These are phyloP conservation scores for Coniferiporia weirii DNA, from an alignment of 1,284 basidiomycete genomes.

Conservation along the genomic window DNA sequence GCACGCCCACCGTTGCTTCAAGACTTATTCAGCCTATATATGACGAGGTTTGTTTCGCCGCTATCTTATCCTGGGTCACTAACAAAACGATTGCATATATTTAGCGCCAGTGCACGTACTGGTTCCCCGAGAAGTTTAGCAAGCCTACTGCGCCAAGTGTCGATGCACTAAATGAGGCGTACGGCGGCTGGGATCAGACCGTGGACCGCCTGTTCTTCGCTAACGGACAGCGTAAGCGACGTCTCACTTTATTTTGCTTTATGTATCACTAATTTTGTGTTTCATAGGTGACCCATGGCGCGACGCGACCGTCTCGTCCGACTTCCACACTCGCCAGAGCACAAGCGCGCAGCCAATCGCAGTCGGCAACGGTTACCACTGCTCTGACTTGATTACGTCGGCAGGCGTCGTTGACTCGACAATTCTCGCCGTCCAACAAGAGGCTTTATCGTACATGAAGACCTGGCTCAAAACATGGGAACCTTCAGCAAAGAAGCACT, in stretches of 20 bases:
- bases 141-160: conserved; percentile 36
- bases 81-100: not conserved
- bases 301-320: conserved; percentile 61
- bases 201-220: conserved; percentile 61
- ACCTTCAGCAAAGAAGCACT: not conserved
- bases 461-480: conserved; percentile 48
- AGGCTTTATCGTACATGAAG: conserved; percentile 40
- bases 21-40: conserved; percentile 55
- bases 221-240: conserved; percentile 52
- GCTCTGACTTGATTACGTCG: conserved; percentile 48
- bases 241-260: too few relatives aligned
- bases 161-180: conserved; percentile 41
- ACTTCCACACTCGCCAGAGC: conserved; percentile 41
- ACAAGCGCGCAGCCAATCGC: conserved; percentile 51
- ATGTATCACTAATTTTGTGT: not conserved
- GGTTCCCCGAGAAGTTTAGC: conserved; percentile 53
- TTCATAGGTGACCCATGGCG: conserved; percentile 65
- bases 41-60: conserved; percentile 40
- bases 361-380: conserved; percentile 59
- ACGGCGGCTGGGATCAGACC: conserved; percentile 58
- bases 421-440: conserved; percentile 47
- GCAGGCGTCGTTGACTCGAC: conserved; percentile 44
- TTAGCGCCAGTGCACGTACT: conserved; percentile 58
- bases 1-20: conserved; percentile 49
- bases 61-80: not conserved